These are phyloP conservation scores for Blastomyces parvus DNA, from an alignment of 2,329 filamentous ascomycete species.

Conservation along the genomic window DNA sequence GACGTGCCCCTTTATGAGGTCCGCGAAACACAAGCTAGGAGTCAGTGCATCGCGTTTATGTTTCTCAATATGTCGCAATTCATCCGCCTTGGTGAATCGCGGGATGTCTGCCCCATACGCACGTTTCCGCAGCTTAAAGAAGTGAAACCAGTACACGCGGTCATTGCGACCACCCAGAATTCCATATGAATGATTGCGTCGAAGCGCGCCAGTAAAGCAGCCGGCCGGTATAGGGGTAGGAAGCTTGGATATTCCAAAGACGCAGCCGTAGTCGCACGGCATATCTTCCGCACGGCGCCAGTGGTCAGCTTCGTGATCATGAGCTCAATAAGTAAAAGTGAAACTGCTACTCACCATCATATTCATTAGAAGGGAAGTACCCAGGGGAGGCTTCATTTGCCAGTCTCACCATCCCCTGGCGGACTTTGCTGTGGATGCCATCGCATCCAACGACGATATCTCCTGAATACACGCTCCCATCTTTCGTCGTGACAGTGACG, in stretches of 20 bases:
- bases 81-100: neutral
- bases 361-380: slow-evolving; percentile 5
- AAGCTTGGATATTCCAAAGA: slow-evolving; percentile 22
- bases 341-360: neutral
- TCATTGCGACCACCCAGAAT: neutral
- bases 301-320: neutral
- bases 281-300: slow-evolving; percentile 14
- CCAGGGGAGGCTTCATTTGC: slow-evolving; percentile 14
- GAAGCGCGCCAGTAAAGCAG: neutral
- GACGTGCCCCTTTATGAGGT: slow-evolving; percentile 25
- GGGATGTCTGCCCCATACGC: neutral
- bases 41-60: neutral
- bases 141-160: slow-evolving; percentile 2
- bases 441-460: slow-evolving; percentile 38
- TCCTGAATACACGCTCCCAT: slow-evolving; percentile 27
- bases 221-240: slow-evolving; percentile 18
- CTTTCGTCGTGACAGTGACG: slow-evolving; percentile 25
- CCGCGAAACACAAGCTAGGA: slow-evolving; percentile 20
- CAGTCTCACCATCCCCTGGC: slow-evolving; percentile 26
- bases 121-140: neutral
- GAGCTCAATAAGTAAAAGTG: neutral
- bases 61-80: neutral
- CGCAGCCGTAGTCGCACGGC: slow-evolving; percentile 16
- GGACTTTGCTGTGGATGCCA: slow-evolving; percentile 34
- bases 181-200: neutral